Evolutionary conservation across 2,329 filamentous ascomycete species (phyloP).

Genomic region (Trichoderma atroviride): DNA sequence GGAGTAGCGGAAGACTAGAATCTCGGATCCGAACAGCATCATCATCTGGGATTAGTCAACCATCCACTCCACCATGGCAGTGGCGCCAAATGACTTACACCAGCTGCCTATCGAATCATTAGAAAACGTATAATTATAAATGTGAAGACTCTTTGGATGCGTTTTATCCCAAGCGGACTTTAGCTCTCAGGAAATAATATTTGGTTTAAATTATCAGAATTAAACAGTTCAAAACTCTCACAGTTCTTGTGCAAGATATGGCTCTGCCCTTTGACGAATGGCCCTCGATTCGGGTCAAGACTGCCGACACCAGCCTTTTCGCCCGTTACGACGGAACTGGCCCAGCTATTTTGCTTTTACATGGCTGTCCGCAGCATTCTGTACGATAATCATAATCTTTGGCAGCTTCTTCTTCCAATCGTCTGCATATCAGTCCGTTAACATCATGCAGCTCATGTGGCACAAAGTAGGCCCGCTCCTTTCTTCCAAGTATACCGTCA

Average conservation of each 20-base stretch:
- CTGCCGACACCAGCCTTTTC: not conserved
- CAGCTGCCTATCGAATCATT: not conserved
- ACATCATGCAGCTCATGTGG: conserved; percentile 36
- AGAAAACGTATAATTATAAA: not conserved
- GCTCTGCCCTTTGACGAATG: conserved; percentile 14
- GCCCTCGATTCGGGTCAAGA: conserved; percentile 14
- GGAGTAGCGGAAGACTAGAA: not conserved
- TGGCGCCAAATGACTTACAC: no score
- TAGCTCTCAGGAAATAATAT: not conserved
- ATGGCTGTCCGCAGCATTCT: conserved; percentile 16
- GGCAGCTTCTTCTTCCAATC: not conserved
- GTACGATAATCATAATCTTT: not conserved
- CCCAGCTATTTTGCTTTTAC: not conserved
- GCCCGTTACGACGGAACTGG: conserved; percentile 10
- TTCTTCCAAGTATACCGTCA: conserved; percentile 47
- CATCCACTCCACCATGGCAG: not conserved
- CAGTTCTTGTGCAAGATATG: not conserved
- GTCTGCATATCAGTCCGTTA: not conserved
- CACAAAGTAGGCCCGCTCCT: conserved; percentile 45
- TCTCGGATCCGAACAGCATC: conserved; percentile 1
- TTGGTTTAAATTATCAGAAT: not conserved
- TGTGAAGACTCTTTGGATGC: no score
- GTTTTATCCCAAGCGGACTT: no score
- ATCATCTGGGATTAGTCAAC: not conserved
- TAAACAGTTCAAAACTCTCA: not conserved